A percentile compares a stretch with the other conserved stretches of the same genome.
Evolutionary conservation across 495 filamentous ascomycete species (phyloP).

Genomic region (Daldinia caldariorum): DNA sequence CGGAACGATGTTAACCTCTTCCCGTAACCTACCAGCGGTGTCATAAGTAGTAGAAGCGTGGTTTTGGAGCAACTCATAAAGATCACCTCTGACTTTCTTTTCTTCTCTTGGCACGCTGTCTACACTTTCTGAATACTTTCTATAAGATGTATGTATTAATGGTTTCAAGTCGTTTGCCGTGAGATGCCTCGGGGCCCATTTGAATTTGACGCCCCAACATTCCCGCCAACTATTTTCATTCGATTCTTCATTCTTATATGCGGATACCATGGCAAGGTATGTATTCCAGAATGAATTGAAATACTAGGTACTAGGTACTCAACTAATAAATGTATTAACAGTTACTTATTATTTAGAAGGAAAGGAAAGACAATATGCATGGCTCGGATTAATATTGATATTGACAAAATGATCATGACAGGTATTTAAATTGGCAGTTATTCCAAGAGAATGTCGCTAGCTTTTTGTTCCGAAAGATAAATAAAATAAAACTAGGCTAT

Average conservation of each 20-base stretch:
- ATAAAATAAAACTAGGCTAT: neutral
- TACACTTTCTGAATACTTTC: constrained; percentile 1
- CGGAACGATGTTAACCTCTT: constrained; percentile 73
- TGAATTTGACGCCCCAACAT: constrained; percentile 75
- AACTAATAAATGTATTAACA: no score
- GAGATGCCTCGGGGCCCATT: constrained; percentile 73
- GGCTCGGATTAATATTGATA: no score
- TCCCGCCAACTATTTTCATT: constrained; percentile 51
- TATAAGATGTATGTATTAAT: constrained; percentile 63
- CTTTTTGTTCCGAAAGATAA: no score
- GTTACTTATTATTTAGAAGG: no score
- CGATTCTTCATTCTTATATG: neutral
- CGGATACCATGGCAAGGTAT: constrained; percentile 11
- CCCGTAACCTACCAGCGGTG: constrained; percentile 70
- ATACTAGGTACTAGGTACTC: no score
- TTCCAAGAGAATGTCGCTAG: no score
- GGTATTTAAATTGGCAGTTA: no score
- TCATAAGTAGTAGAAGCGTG: constrained; percentile 65
- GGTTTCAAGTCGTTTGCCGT: constrained; percentile 68
- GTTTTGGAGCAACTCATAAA: constrained; percentile 69
- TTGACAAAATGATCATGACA: no score
- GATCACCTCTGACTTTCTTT: constrained; percentile 56
- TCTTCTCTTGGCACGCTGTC: constrained; percentile 26
- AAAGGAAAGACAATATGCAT: no score
- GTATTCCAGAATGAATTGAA: no score